Conservation (phyloP, 805 yeast genomes). For the Saturnispora silvae region DNA sequence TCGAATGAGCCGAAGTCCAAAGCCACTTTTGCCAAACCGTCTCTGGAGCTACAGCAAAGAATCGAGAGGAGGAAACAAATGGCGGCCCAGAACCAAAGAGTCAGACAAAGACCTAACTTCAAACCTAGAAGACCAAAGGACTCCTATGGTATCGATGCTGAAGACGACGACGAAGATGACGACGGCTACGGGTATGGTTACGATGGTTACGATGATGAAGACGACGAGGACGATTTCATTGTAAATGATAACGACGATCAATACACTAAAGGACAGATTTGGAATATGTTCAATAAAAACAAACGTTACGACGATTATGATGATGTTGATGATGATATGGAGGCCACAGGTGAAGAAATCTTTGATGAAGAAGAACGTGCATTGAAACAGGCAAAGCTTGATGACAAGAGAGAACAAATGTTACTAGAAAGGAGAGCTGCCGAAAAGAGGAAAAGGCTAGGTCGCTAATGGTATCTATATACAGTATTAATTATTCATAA, state of each 20-base stretch:
- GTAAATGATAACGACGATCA: constrained; percentile 29
- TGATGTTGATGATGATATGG: constrained; percentile 67
- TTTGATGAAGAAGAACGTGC: constrained; percentile 73
- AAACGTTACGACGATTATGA: constrained; percentile 37
- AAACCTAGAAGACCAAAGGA: constrained; percentile 11
- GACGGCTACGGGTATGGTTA: constrained; percentile 39
- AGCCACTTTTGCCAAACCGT: constrained; percentile 41
- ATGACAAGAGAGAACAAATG: constrained; percentile 63
- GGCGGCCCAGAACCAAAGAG: not conserved
- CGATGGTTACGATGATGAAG: constrained; percentile 48
- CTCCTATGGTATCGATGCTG: constrained; percentile 23
- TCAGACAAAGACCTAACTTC: not conserved
- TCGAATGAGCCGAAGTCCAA: not conserved
- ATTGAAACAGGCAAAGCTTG: constrained; percentile 55
- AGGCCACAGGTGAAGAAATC: constrained; percentile 86
- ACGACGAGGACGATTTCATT: constrained; percentile 38
- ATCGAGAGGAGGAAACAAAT: constrained; percentile 25
- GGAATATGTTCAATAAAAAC: constrained; percentile 74
- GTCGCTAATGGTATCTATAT: not conserved
- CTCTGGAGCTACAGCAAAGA: constrained; percentile 40
- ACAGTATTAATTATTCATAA: constrained; percentile 9
- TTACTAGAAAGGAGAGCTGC: constrained; percentile 40
- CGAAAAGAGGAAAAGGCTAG: constrained; percentile 26
- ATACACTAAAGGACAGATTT: constrained; percentile 77
- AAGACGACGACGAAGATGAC: constrained; percentile 28